A percentile compares a stretch with the other conserved stretches of the same genome.
Evolutionary conservation across 2,329 filamentous ascomycete species (phyloP).

Genomic region (Mycosphaerella sp.): DNA sequence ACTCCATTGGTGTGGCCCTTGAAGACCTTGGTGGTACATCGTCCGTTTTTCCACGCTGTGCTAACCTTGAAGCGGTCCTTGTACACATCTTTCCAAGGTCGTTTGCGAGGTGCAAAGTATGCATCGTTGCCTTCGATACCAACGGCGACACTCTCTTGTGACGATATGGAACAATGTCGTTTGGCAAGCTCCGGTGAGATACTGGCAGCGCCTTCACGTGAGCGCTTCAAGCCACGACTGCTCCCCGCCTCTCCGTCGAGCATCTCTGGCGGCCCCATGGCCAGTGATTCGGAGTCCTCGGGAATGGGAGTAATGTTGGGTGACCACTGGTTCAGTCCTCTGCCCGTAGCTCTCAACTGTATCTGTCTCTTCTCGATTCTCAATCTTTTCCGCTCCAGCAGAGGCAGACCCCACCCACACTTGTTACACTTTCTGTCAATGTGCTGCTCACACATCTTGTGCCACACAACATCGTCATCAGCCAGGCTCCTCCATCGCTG

Average conservation of each 20-base stretch:
- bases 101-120: constrained; percentile 47
- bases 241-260: constrained; percentile 6
- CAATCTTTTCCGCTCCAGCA: constrained; percentile 81
- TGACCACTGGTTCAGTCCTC: constrained; percentile 51
- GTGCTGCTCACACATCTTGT: constrained; percentile 96
- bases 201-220: constrained; percentile 16
- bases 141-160: constrained; percentile 9
- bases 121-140: constrained; percentile 32
- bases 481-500: constrained; percentile 79
- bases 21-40: constrained; percentile 77
- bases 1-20: constrained; percentile 84
- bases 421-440: constrained; percentile 91
- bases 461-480: constrained; percentile 98
- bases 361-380: constrained; percentile 82
- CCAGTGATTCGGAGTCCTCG: constrained; percentile 28
- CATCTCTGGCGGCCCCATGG: constrained; percentile 7
- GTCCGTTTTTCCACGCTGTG: constrained; percentile 94
- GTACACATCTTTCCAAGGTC: constrained; percentile 97
- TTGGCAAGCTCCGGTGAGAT: constrained; percentile 28
- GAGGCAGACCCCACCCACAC: constrained; percentile 89
- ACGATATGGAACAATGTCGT: constrained; percentile 24
- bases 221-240: constrained; percentile 19
- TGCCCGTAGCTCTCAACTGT: constrained; percentile 59
- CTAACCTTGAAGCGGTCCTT: constrained; percentile 92
- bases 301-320: constrained; percentile 46